Evolutionary conservation across 805 yeast species (phyloP), one percentile per base, ranked within the genome.

Genomic region (Kuraishia floccosa): DNA sequence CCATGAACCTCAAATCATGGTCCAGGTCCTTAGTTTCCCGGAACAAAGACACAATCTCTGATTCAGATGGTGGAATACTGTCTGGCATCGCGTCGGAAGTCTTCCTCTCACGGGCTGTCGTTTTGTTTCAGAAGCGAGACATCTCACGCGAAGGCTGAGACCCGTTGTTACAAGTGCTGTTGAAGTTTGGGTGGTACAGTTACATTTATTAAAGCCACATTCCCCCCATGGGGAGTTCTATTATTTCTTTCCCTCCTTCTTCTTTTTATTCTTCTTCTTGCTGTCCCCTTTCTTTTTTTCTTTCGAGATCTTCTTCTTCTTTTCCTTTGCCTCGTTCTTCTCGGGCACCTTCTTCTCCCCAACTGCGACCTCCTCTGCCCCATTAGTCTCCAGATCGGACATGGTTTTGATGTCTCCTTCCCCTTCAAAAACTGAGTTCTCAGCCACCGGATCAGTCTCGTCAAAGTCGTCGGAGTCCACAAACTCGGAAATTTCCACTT

Each of bases 1-100:
- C 93, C 94, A 84, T 84, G 55, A 75, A 84, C 48, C 94, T 60
- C 40, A 80, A 57, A 47, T 84, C 94, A 3, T 91, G 80, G 43
- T 84, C 94, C 3, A 76, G 76, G 40, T 76, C 82, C 25, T 58
- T 58, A 10, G 76, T 69, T 39, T 63, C 62, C 24, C 24, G 18
- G 26, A 25, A 17, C 10, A 28, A 10, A n/a, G n/a, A n/a, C n/a
- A n/a, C n/a, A n/a, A n/a, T n/a, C n/a, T n/a, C n/a, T n/a, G n/a
- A n/a, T n/a, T n/a, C n/a, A n/a, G n/a, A n/a, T n/a, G n/a, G n/a
- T n/a, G n/a, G n/a, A n/a, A n/a, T n/a, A n/a, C n/a, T n/a, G n/a
- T n/a, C n/a, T n/a, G n/a, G n/a, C n/a, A n/a, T n/a, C n/a, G n/a
- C n/a, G n/a, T n/a, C n/a, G n/a, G n/a, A n/a, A n/a, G n/a, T n/a